A percentile compares a stretch with the other conserved stretches of the same genome.
Evolutionary conservation across 2,329 filamentous ascomycete genomes (phyloP).

Genomic region (Fusarium austroafricanum): DNA sequence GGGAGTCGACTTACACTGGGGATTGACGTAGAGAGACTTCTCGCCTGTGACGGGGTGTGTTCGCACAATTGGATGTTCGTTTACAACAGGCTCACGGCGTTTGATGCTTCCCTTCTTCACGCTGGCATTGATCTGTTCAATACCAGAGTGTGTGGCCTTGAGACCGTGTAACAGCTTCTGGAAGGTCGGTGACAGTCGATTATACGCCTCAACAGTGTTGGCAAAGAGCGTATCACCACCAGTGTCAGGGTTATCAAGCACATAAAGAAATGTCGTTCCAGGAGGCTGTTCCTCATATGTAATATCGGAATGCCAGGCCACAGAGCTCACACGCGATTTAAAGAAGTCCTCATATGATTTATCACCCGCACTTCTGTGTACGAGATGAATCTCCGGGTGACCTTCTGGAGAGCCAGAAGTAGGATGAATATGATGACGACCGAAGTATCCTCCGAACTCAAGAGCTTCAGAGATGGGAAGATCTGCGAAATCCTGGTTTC

Average conservation of each 20-base stretch:
- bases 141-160: constrained; percentile 81
- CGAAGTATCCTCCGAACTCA: constrained; percentile 79
- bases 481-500: constrained; percentile 78
- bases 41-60: constrained; percentile 87
- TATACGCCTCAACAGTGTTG: constrained; percentile 84
- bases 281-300: constrained; percentile 90
- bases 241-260: constrained; percentile 82
- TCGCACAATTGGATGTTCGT: constrained; percentile 80
- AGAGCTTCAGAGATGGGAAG: constrained; percentile 77
- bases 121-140: constrained; percentile 81
- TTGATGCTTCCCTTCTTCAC: constrained; percentile 75
- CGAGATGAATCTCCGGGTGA: constrained; percentile 80
- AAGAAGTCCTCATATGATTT: constrained; percentile 69
- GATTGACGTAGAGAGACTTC: constrained; percentile 86
- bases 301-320: constrained; percentile 91
- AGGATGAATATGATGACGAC: constrained; percentile 84
- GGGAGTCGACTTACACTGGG: constrained; percentile 74
- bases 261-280: constrained; percentile 88
- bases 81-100: constrained; percentile 79
- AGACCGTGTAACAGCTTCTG: constrained; percentile 83
- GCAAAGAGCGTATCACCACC: constrained; percentile 89
- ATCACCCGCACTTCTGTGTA: constrained; percentile 73
- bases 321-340: constrained; percentile 76
- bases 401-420: constrained; percentile 80
- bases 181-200: constrained; percentile 82